phyloP scores from a whole-genome alignment of 2,329 filamentous ascomycete species.

The Fusarium decemcellulare region DNA sequence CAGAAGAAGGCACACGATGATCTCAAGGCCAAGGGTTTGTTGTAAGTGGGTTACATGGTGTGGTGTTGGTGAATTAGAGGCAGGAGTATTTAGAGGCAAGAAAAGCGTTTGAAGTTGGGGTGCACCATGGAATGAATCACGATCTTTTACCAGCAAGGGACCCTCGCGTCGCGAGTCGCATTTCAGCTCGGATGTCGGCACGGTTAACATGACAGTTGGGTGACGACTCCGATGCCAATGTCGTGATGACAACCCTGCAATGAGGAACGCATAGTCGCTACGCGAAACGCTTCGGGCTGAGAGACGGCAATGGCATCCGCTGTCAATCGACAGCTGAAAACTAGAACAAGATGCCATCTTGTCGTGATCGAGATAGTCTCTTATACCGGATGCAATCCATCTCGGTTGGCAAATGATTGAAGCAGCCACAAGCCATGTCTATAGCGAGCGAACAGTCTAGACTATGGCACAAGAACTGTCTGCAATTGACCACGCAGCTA shows the following conservation, averaged over 20 bases:
- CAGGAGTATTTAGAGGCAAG: slow-evolving; percentile 32
- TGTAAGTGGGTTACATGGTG: slow-evolving; percentile 10
- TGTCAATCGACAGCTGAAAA: neutral
- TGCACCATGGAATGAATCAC: neutral
- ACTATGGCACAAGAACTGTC: slow-evolving; percentile 3
- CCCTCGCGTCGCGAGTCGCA: neutral
- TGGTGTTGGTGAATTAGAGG: slow-evolving; percentile 14
- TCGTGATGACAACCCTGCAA: slow-evolving; percentile 23
- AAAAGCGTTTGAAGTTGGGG: slow-evolving; percentile 25
- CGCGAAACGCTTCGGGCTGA: neutral
- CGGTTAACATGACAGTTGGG: neutral
- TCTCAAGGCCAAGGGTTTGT: slow-evolving; percentile 53
- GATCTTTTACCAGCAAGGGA: neutral
- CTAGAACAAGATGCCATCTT: neutral
- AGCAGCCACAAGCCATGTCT: neutral
- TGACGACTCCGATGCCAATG: neutral
- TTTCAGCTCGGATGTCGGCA: slow-evolving; percentile 7
- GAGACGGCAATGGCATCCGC: neutral
- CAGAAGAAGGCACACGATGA: slow-evolving; percentile 90
- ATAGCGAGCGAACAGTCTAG: slow-evolving; percentile 2
- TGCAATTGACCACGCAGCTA: neutral
- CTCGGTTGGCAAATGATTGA: neutral
- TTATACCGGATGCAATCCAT: neutral
- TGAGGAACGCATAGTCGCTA: neutral
- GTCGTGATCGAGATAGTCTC: neutral